Base-by-base conservation (phyloP, 441 rosid species). In the Populus hybrid region DNA sequence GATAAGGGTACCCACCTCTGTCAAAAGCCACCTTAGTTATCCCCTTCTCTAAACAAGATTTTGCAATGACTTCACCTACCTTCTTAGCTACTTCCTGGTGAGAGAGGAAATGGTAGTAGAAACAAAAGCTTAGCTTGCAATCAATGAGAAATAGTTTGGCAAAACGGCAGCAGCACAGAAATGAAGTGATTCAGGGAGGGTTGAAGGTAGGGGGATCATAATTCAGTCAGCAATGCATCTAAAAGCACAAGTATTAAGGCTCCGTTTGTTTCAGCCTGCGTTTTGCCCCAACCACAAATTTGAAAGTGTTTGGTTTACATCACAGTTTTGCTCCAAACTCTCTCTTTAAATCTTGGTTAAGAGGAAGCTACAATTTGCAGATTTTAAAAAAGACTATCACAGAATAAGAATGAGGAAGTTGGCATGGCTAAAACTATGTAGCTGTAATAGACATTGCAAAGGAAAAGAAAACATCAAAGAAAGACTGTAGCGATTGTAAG, bases 1-100 rank as follows among this genome's bases (percentile, higher is more conserved):
- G 99, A 86, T 95, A 93, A 26, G 90, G 97, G 77, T 89, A 93
- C 38, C 99, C 99, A 69, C 97, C 98, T 77, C 95, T 88, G 79
- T 95, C 97, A 67, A 93, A 95, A 16, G 94, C 97, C 53, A 95
- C 97, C 83, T 92, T 90, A 21, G 89, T 82, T 82, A 92, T 92
- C 70, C 98, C 99, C 85, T 90, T 91, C 86, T 94, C 99, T 85
- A 94, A 75, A 80, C 98, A 95, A 6, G 90, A 81, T 79, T 90
- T 93, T 21, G 97, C 98, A 69, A 95, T 89, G 50, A 75, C 75
- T 86, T 90, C 94, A 32, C 99, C 99, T n/a, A 95, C 87, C 83
- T 77, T 91, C 88, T 90, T 89, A 0, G 99, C 97, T 82, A 92
- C 97, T 79, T 95, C 98, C 97, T 95, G 86, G 73, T 42, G 65